These are phyloP conservation scores for Metschnikowia proteae DNA, from an alignment of 805 yeast species.

Conservation along the genomic window DNA sequence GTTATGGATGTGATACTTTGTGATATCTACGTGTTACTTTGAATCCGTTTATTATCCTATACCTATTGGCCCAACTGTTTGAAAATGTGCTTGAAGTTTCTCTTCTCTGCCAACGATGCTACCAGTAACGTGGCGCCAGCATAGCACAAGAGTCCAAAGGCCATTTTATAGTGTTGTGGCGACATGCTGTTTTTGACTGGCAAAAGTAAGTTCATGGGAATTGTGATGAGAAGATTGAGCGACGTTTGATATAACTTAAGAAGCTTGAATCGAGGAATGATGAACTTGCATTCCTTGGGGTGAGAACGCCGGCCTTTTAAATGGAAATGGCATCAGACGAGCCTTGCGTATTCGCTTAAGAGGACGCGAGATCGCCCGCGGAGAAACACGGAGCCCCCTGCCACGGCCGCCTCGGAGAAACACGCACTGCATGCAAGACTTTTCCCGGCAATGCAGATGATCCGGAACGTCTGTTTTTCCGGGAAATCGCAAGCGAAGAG, in stretches of 20 bases:
- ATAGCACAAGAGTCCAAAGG: constrained; percentile 22
- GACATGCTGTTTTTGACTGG: constrained; percentile 10
- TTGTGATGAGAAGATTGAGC: neutral
- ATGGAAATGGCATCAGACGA: neutral
- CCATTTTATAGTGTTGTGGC: constrained; percentile 17
- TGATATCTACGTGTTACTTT: too few species aligned
- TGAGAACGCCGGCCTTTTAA: neutral
- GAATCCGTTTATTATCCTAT: neutral
- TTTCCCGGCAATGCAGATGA: too few species aligned
- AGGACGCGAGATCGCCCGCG: neutral
- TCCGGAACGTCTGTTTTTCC: neutral
- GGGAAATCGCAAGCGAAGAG: neutral
- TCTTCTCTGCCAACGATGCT: constrained; percentile 30
- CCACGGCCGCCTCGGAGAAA: neutral
- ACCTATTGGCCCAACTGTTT: constrained; percentile 27
- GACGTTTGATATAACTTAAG: too few species aligned
- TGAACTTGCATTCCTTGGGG: too few species aligned
- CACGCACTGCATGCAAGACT: neutral
- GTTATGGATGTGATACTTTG: too few species aligned
- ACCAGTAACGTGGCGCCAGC: constrained; percentile 26
- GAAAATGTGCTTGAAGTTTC: constrained; percentile 27
- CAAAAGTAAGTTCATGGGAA: constrained; percentile 1
- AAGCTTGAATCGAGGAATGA: too few species aligned
- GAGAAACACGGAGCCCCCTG: neutral
- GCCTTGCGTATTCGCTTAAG: constrained; percentile 1